Evolutionary conservation across 2,329 filamentous ascomycete genomes (phyloP), one percentile per base, ranked within the genome.

Genomic region (Colletotrichum sp.): DNA sequence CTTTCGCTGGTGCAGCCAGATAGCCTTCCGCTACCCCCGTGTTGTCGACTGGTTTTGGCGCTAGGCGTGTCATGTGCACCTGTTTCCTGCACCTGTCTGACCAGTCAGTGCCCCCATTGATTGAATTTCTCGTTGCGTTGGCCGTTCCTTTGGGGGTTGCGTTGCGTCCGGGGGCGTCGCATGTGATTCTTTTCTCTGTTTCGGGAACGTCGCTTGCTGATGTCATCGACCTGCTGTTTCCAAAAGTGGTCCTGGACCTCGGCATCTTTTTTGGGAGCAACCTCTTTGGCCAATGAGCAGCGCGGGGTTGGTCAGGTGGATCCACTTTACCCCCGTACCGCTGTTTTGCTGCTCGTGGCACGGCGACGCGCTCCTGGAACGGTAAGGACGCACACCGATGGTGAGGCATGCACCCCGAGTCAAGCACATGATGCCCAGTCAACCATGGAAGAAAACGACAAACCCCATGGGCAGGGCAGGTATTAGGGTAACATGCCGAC

Each of bases 221-320:
- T 76, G 74, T 76, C 74, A 76, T 74, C 74, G 74, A 76, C 36
- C 36, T 71, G 30, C 59, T 13, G 73, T 52, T 74, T 55, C 69
- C 55, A 57, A 59, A 71, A 26, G 49, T 73, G 74, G 71, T 8
- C 34, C 16, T 15, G 49, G 64, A 74, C 74, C 74, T 76, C 74
- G 74, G 74, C 74, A 64, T 74, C 70, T 74, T 69, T 69, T 15
- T 18, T 18, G 4, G 30, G 6, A 26, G 39, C 8, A 2, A 8
- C 30, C 15, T 32, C 16, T 30, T 49, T 16, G 55, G 26, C 74
- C 74, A 76, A 74, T 74, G 28, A 28, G 21, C 34, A 30, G 16
- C 28, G 18, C 30, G 28, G 21, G 18, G 70, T 64, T 76, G 74
- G 74, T 76, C 74, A 76, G 7, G 70, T 9, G 36, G 55, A 3